Percentiles rank a stretch among this genome's conserved stretches.
These are phyloP conservation scores for Kuraishia piskuri DNA, from an alignment of 805 yeast genomes.

Conservation along the genomic window DNA sequence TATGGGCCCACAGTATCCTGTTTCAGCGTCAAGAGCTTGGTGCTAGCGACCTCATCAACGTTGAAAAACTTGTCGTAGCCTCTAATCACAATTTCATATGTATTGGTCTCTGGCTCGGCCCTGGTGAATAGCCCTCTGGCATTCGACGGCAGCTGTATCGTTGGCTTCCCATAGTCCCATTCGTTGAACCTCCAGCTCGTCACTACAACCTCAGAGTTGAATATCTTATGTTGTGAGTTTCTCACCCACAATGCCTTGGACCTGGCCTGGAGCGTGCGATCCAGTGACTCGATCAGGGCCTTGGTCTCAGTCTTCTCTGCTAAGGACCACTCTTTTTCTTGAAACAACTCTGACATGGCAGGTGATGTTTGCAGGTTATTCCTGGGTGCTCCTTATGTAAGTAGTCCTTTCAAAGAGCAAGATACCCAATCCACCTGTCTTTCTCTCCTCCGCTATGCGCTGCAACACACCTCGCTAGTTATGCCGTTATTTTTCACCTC, in stretches of 20 bases:
- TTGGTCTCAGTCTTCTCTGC: neutral
- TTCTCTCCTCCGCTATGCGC: too few relatives aligned
- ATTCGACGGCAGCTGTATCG: conserved; percentile 50
- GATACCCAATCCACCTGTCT: too few relatives aligned
- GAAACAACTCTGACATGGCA: too few relatives aligned
- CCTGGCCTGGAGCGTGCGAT: neutral
- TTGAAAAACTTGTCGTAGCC: conserved; percentile 96
- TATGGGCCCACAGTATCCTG: conserved; percentile 64
- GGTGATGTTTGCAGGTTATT: too few relatives aligned
- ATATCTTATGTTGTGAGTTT: conserved; percentile 5
- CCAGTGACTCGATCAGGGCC: neutral
- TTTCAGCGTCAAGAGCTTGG: conserved; percentile 41
- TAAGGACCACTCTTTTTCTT: neutral
- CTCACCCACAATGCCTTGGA: neutral
- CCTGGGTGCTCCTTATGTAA: too few relatives aligned
- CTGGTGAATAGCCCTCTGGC: conserved; percentile 80
- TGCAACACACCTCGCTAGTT: neutral
- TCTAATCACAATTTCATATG: conserved; percentile 50
- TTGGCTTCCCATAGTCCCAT: conserved; percentile 68
- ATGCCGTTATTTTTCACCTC: neutral
- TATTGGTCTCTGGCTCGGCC: conserved; percentile 21
- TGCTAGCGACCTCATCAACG: conserved; percentile 49
- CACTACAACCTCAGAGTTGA: conserved; percentile 13
- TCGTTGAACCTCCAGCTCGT: conserved; percentile 79
- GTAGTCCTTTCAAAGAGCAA: too few relatives aligned